phyloP scores from a whole-genome alignment of 2,329 filamentous ascomycete genomes.

The Talaromyces funiculosus region DNA sequence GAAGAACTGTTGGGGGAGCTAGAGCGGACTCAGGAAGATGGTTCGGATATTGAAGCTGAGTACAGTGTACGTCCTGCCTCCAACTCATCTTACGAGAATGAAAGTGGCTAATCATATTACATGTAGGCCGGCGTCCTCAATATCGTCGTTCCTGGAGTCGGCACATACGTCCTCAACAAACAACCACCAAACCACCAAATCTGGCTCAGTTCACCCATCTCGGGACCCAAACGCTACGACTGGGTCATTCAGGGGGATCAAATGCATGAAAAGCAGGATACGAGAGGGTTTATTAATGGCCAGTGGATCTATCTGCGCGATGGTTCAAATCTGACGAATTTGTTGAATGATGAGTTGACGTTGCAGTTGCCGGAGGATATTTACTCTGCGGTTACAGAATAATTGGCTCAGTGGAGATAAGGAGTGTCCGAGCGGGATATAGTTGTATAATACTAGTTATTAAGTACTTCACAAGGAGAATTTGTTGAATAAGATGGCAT shows the following conservation, averaged over 20 bases:
- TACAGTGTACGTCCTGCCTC: constrained; percentile 61
- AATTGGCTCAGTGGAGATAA: background rate
- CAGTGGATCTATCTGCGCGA: constrained; percentile 88
- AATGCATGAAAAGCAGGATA: constrained; percentile 74
- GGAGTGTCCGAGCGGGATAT: background rate
- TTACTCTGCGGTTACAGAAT: constrained; percentile 19
- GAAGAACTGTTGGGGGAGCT: constrained; percentile 53
- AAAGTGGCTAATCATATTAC: background rate
- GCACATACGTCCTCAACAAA: constrained; percentile 95
- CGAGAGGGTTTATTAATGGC: constrained; percentile 46
- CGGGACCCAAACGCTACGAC: constrained; percentile 90
- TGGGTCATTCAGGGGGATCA: constrained; percentile 69
- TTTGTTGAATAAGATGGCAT: background rate
- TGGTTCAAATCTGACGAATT: constrained; percentile 64
- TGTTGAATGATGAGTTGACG: constrained; percentile 71
- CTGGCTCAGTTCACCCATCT: constrained; percentile 88
- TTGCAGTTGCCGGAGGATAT: constrained; percentile 51
- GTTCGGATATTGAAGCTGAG: constrained; percentile 75
- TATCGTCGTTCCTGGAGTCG: constrained; percentile 61
- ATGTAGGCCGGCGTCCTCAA: constrained; percentile 77
- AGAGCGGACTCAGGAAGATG: constrained; percentile 69
- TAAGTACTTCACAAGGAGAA: background rate
- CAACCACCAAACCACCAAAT: constrained; percentile 97
- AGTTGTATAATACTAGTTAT: background rate
- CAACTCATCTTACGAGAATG: background rate